Base-by-base conservation (phyloP, 441 rosid genomes). In the Gossypium gossypioides region DNA sequence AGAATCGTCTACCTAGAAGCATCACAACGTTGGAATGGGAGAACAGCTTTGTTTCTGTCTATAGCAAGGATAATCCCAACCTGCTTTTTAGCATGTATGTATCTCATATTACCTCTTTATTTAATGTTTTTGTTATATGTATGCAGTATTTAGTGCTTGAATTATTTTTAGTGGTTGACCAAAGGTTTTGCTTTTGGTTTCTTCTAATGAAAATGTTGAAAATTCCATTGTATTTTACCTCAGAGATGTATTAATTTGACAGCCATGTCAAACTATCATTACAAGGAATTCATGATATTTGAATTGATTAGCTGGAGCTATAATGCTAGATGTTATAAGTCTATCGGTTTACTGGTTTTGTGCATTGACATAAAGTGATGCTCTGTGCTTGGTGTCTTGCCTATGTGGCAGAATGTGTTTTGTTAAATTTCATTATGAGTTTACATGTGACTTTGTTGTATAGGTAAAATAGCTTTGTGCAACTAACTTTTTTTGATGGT, bases 11-110 rank as follows among this genome's bases (percentile, higher is more conserved):
- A 44, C 99, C 99, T 69, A 84, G 98, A 80, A 92, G 99, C 81
- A 92, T 95, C 68, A 95, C 99, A 27, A 95, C 98, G 7, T 85
- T 95, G 85, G 99, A 95, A 77, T 95, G 99, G 99, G 99, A 95
- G 84, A 91, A 91, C 79, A 84, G 98, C 76, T 95, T 91, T 57
- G 98, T 95, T 64, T 95, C 99, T 61, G 97, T 90, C 27, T 95
- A 92, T 77, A 95, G 99, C 97, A 95, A 91, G 86, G 99, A 96
- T 85, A 96, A 96, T 77, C 98, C 99, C 2, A 92, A 96, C 80
- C 82, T 96, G 76, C 98, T 96, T 64, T 96, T 96, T 81, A 96
- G 99, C 97, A 96, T 96, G 99, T 88, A 81, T 7, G 90, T 57
- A 32, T 50, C 44, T 27, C 27, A 29, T 29, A 0, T 9, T 10